Evolutionary conservation across 164 flowering plant genomes (phyloP).

Genomic region (Umbellularia californica): DNA sequence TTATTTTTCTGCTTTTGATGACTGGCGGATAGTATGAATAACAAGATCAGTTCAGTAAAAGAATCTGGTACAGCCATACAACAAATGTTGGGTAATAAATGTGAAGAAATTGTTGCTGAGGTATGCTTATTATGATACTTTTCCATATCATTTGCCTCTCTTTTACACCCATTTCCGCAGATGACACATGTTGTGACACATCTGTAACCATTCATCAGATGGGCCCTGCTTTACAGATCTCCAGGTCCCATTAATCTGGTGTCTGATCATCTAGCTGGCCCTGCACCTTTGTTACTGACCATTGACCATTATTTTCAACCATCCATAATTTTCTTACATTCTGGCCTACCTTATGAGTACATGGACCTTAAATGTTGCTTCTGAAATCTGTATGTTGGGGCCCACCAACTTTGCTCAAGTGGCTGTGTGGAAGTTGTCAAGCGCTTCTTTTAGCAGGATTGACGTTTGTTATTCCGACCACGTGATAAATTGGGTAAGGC

Average conservation of each 20-base stretch:
- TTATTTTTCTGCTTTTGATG: constrained; percentile 1
- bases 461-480: too few relatives aligned
- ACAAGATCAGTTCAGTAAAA: constrained; percentile 34
- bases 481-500: too few relatives aligned
- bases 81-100: constrained; percentile 35
- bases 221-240: neutral
- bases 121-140: constrained; percentile 18
- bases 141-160: neutral
- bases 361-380: too few relatives aligned
- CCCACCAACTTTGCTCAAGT: too few relatives aligned
- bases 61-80: constrained; percentile 47
- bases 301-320: neutral
- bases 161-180: neutral
- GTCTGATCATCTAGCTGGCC: neutral
- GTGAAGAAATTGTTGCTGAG: constrained; percentile 51
- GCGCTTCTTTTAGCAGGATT: too few relatives aligned
- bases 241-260: neutral
- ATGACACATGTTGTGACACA: neutral
- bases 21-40: constrained; percentile 51
- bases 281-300: neutral
- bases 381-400: too few relatives aligned
- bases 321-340: neutral
- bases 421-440: too few relatives aligned
- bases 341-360: neutral
- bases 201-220: neutral